Evolutionary conservation across 2,329 filamentous ascomycete species (phyloP), one percentile per base, ranked within the genome.

Genomic region (Sporothrix humicola): DNA sequence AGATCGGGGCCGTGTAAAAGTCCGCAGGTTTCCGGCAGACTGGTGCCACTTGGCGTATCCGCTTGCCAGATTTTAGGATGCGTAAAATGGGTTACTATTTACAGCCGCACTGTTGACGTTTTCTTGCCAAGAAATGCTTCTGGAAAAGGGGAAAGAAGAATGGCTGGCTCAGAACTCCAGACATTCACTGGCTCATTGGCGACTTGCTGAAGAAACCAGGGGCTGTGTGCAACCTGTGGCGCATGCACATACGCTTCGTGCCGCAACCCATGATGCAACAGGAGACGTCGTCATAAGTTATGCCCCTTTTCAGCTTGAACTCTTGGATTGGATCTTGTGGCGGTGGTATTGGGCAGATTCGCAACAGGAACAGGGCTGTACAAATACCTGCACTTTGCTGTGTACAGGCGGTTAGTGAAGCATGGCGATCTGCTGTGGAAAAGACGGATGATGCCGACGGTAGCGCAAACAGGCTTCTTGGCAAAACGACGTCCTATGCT

Each of bases 401-500:
- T 13, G 12, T n/a, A 56, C 52, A 20, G 37, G 37, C 50, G 15
- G 17, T 20, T 54, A 7, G 50, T 54, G 50, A 54, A 31, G 37
- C 17, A 56, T 44, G 50, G 50, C 10, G 66, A 48, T 66, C 61
- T n/a, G 42, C 42, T 48, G n/a, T 20, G 61, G 61, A 54, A 15
- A 37, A 17, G 9, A 44, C 66, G 66, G 66, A 44, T 44, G 66
- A 54, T 54, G 66, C 66, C 66, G 66, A 48, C 15, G 66, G 48
- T 69, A 56, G 66, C 48, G 66, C 66, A 42, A 50, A 56, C 48
- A 15, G 48, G 17, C 50, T 42, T 26, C 66, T 69, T 69, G 66
- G 66, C 66, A 69, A 44, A 44, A 56, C 31, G 31, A 5, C 7
- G 48, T 8, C 26, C 26, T 31, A 13, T 54, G 31, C 48, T 23